These are phyloP conservation scores for Yarrowia yakushimensis DNA, from an alignment of 805 yeast genomes.

Conservation along the genomic window DNA sequence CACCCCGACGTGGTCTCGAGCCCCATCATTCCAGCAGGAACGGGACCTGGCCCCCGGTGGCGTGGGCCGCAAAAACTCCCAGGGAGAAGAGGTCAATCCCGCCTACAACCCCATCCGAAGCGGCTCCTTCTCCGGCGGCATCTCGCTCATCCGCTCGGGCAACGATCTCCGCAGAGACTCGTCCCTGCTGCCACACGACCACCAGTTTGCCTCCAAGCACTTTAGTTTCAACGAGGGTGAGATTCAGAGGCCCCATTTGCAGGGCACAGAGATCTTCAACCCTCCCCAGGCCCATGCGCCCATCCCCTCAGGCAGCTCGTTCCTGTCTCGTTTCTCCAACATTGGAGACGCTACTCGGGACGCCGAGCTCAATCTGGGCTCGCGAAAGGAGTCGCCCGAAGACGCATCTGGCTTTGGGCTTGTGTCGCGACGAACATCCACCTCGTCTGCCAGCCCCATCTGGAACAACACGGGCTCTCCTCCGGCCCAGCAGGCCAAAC, in stretches of 20 bases:
- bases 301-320: neutral
- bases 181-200: slow-evolving; percentile 16
- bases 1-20: slow-evolving; percentile 22
- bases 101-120: slow-evolving; percentile 24
- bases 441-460: slow-evolving; percentile 23
- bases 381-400: slow-evolving; percentile 11
- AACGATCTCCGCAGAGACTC: slow-evolving; percentile 19
- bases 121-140: slow-evolving; percentile 24
- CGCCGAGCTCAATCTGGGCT: slow-evolving; percentile 32
- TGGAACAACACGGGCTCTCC: slow-evolving; percentile 24
- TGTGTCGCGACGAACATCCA: slow-evolving; percentile 9
- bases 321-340: slow-evolving; percentile 29
- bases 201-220: slow-evolving; percentile 14
- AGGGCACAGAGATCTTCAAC: slow-evolving; percentile 2
- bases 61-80: slow-evolving; percentile 24
- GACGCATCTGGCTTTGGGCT: slow-evolving; percentile 10
- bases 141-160: slow-evolving; percentile 22
- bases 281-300: slow-evolving; percentile 10
- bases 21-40: slow-evolving; percentile 18
- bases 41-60: slow-evolving; percentile 23
- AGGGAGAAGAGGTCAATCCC: slow-evolving; percentile 20
- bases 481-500: slow-evolving; percentile 13
- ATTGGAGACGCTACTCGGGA: slow-evolving; percentile 38
- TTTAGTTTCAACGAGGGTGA: slow-evolving; percentile 22
- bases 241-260: slow-evolving; percentile 9